phyloP scores from a whole-genome alignment of 257 asterid species.

The Solanum pimpinellifolium region DNA sequence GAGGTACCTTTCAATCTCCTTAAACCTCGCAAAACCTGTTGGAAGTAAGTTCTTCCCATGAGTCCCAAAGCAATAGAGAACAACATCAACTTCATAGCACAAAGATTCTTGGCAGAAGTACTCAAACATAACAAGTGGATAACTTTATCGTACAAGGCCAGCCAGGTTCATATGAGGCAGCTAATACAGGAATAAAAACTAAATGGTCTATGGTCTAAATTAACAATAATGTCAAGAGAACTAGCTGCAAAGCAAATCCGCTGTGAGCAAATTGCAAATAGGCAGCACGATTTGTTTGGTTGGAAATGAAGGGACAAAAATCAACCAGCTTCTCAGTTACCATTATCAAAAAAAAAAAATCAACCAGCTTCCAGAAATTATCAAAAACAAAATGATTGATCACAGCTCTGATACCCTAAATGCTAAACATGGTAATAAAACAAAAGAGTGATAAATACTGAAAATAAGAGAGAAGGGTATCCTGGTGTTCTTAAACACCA shows the following conservation, averaged over 20 bases:
- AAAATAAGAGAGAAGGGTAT: background rate
- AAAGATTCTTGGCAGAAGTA: background rate
- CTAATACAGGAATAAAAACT: background rate
- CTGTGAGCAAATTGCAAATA: background rate
- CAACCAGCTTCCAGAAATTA: background rate
- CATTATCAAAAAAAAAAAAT: too few species aligned
- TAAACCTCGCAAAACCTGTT: conserved; percentile 78
- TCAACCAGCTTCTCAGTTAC: background rate
- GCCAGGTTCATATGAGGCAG: background rate
- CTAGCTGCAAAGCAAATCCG: background rate
- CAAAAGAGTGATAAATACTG: background rate
- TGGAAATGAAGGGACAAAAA: background rate
- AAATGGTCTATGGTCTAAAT: background rate
- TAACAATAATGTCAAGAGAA: background rate
- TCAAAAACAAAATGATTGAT: background rate
- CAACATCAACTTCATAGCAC: background rate
- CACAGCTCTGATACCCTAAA: background rate
- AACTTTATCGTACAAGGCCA: background rate
- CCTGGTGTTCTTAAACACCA: background rate
- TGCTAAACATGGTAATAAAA: background rate
- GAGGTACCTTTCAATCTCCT: conserved; percentile 90
- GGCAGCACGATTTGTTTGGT: background rate
- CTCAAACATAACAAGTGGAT: background rate
- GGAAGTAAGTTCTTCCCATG: background rate
- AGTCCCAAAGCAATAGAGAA: background rate